These are phyloP conservation scores for Leptodontidium sp. DNA, from an alignment of 2,329 filamentous ascomycete species.

Conservation along the genomic window DNA sequence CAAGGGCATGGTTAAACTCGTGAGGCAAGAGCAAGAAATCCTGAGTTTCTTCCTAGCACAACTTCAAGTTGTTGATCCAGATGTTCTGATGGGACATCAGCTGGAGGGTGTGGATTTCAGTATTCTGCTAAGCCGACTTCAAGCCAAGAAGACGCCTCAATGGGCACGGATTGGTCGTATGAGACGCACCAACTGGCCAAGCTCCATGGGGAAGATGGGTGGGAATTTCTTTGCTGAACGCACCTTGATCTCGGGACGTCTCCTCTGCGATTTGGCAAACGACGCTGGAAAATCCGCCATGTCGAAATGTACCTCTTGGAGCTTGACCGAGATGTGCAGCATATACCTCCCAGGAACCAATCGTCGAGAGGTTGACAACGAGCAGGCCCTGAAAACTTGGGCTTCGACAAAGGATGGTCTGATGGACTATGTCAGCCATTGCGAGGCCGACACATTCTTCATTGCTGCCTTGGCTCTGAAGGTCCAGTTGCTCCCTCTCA, in stretches of 20 bases:
- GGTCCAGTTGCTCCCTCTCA: conserved; percentile 90
- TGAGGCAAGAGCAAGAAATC: conserved; percentile 85
- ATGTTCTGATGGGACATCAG: conserved; percentile 92
- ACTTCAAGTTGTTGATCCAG: conserved; percentile 86
- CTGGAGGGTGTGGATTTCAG: conserved; percentile 98
- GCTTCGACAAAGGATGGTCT: conserved; percentile 83
- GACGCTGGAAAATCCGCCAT: conserved; percentile 97
- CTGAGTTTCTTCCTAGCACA: conserved; percentile 90
- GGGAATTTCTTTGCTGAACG: conserved; percentile 94
- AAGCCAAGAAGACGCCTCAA: conserved; percentile 89
- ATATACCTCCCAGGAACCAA: conserved; percentile 75
- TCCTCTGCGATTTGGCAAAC: conserved; percentile 94
- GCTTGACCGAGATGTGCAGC: conserved; percentile 95
- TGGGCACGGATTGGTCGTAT: conserved; percentile 95
- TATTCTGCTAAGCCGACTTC: conserved; percentile 83
- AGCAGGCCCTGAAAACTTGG: conserved; percentile 87
- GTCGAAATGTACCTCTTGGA: conserved; percentile 98
- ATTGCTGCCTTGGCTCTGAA: conserved; percentile 89
- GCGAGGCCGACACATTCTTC: conserved; percentile 95
- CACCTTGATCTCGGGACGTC: conserved; percentile 84
- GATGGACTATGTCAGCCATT: conserved; percentile 92
- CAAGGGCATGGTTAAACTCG: conserved; percentile 79
- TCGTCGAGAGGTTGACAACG: conserved; percentile 87
- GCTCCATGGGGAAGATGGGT: conserved; percentile 83
- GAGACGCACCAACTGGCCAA: conserved; percentile 85